Evolutionary conservation across 2,329 filamentous ascomycete species (phyloP).

Genomic region (Pseudogymnoascus pannorum): DNA sequence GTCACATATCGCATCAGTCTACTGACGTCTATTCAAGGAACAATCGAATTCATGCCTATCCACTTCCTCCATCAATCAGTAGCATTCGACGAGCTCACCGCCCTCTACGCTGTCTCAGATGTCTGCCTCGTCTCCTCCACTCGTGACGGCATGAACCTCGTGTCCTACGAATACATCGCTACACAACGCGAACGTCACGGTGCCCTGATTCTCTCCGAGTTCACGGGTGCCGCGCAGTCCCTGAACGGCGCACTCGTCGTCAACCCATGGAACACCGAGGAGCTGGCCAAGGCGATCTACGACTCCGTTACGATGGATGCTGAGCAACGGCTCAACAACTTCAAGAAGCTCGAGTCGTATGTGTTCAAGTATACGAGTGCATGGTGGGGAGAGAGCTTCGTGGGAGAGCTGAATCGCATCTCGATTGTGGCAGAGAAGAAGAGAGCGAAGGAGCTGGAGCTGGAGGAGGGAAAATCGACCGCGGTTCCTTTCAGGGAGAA

Average conservation of each 20-base stretch:
- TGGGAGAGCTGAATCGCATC: slow-evolving; percentile 58
- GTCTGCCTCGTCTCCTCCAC: slow-evolving; percentile 88
- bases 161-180: slow-evolving; percentile 97
- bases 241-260: slow-evolving; percentile 90
- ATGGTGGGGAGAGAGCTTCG: slow-evolving; percentile 94
- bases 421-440: slow-evolving; percentile 27
- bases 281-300: slow-evolving; percentile 85
- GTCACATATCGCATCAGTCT: slow-evolving; percentile 12
- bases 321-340: slow-evolving; percentile 80
- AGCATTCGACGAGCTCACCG: slow-evolving; percentile 87
- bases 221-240: slow-evolving; percentile 90
- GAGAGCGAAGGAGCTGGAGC: slow-evolving; percentile 10
- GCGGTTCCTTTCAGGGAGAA: not conserved
- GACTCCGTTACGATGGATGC: slow-evolving; percentile 95
- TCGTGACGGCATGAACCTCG: slow-evolving; percentile 98
- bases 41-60: slow-evolving; percentile 97
- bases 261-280: slow-evolving; percentile 98
- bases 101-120: slow-evolving; percentile 86
- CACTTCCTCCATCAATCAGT: slow-evolving; percentile 98
- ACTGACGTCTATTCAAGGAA: slow-evolving; percentile 42
- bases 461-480: not conserved
- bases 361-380: slow-evolving; percentile 96
- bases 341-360: slow-evolving; percentile 86
- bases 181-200: slow-evolving; percentile 86
- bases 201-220: slow-evolving; percentile 91